Evolutionary conservation across 345 rosid species (phyloP), one percentile per base, ranked within the genome.

Genomic region (Firmiana major): DNA sequence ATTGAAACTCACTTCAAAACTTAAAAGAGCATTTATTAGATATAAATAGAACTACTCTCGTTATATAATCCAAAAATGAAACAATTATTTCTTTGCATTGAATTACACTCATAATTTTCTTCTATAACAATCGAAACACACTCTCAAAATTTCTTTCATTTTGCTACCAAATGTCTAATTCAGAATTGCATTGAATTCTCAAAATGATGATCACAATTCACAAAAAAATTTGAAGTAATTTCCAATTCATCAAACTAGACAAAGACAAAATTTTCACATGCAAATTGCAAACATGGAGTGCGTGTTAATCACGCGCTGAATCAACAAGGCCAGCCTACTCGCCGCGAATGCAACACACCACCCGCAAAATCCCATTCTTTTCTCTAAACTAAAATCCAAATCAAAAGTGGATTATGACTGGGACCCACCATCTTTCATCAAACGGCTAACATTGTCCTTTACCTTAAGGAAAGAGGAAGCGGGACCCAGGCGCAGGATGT

Each of bases 281-380:
- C 38, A 28, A 60, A n/a, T 2, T 28, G 34, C 36, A 31, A 31
- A 3, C 34, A 31, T 3, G 34, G 34, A 31, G 34, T 31, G 34
- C 34, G 34, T 31, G 34, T 3, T 31, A 0, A n/a, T n/a, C 5
- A 5, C 63, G 10, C 1, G 34, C 34, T 6, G 42, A 40, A 40
- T 3, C 40, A 38, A 38, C 34, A 3, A 31, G 34, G 34, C 34
- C 34, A 31, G 34, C 34, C 34, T 31, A 1, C 34, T 0, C 1
- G 34, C 46, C 17, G 46, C 75, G 86, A 85, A 75, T 74, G 80
- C 87, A 88, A 90, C 85, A 83, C 73, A 81, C 73, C 85, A 74
- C 79, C 85, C 76, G 22, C 87, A 53, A 82, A 77, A 85, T 86
- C 81, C 80, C 4, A 42, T 15, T 21, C 49, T 38, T 31, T 31